These are phyloP conservation scores for Kwoniella sp. DNA, from an alignment of 768 basidiomycete species.

Conservation along the genomic window DNA sequence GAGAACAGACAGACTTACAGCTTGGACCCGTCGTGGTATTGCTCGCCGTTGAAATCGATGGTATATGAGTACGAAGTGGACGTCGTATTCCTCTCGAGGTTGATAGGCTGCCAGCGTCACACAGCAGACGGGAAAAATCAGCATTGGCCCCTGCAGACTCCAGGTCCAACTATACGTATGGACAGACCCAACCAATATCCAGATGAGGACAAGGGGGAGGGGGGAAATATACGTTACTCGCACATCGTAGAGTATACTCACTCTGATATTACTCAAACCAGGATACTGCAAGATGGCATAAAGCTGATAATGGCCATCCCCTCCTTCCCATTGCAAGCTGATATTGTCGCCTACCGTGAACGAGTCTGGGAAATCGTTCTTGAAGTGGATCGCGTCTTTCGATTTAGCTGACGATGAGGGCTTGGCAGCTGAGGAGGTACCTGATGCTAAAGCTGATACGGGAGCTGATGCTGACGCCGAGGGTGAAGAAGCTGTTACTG, in stretches of 20 bases:
- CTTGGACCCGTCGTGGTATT: not conserved
- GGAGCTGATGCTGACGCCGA: not conserved
- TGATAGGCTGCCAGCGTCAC: too few relatives aligned
- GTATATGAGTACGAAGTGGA: not conserved
- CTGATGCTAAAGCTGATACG: not conserved
- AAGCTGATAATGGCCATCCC: constrained; percentile 16
- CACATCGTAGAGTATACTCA: constrained; percentile 5
- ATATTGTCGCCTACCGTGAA: constrained; percentile 9
- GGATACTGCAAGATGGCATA: constrained; percentile 15
- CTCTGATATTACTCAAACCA: constrained; percentile 6
- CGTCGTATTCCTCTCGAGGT: not conserved
- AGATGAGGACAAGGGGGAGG: too few relatives aligned
- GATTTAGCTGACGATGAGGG: not conserved
- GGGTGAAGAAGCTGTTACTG: constrained; percentile 5
- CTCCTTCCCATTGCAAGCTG: constrained; percentile 9
- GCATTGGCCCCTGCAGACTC: too few relatives aligned
- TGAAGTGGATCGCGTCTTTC: constrained; percentile 6
- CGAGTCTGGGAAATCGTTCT: constrained; percentile 8
- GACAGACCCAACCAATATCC: too few relatives aligned
- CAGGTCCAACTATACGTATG: too few relatives aligned
- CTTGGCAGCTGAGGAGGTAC: not conserved
- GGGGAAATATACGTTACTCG: too few relatives aligned
- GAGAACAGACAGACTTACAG: not conserved
- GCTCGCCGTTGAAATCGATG: not conserved
- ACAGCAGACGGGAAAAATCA: too few relatives aligned